Conservation (phyloP, 2,329 filamentous ascomycete species). For the Xenosphaeropsis pyriputrescens region DNA sequence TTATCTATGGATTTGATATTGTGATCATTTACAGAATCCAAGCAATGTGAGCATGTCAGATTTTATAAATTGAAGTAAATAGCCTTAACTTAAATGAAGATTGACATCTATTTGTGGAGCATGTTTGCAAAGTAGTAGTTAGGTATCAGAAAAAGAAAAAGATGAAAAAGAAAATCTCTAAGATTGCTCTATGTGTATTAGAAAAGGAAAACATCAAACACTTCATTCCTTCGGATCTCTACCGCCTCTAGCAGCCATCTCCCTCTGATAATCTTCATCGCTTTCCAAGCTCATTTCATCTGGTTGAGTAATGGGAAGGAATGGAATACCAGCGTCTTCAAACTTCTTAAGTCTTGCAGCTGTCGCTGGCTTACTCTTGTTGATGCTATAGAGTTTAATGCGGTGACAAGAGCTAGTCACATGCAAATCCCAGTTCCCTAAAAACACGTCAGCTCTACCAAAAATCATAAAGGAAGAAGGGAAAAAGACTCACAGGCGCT, state of each 20-base stretch:
- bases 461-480: background rate
- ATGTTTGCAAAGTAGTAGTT: too few relatives aligned
- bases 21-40: too few relatives aligned
- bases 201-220: too few relatives aligned
- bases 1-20: too few relatives aligned
- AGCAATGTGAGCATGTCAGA: too few relatives aligned
- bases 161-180: too few relatives aligned
- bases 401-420: slow-evolving; percentile 48
- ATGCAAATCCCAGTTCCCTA: slow-evolving; percentile 48
- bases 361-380: slow-evolving; percentile 32
- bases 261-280: background rate
- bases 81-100: too few relatives aligned
- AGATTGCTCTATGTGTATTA: too few relatives aligned
- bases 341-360: slow-evolving; percentile 33
- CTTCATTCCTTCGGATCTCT: background rate
- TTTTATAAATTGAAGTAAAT: too few relatives aligned
- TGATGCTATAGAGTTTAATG: slow-evolving; percentile 47
- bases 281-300: background rate
- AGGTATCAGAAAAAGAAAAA: too few relatives aligned
- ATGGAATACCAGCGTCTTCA: slow-evolving; percentile 28
- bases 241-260: background rate
- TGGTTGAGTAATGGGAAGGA: slow-evolving; percentile 38
- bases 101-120: too few relatives aligned
- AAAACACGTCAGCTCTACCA: slow-evolving; percentile 1
- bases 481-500: slow-evolving; percentile 27